Evolutionary conservation across 2,329 filamentous ascomycete species (phyloP), one percentile per base, ranked within the genome.

Genomic region (Capronia coronata): DNA sequence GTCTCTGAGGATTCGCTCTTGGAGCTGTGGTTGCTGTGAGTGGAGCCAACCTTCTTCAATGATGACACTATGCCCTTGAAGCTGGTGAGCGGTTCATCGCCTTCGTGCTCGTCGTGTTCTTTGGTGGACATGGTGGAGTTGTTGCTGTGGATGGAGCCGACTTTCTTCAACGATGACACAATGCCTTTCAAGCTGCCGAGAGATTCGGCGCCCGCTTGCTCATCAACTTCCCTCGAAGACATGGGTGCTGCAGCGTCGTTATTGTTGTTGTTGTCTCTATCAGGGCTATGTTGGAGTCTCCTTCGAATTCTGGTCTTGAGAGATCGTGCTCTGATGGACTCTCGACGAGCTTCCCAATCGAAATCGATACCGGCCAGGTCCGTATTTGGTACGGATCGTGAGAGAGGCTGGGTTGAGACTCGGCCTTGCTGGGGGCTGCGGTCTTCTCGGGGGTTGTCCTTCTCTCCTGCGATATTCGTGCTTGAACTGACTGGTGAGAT

Each of bases 51-150:
- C 10, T 54, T 51, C 23, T 41, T 46, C 35, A 52, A 25, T 2
- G 35, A 29, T 1, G 52, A 52, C 23, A 52, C 30, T 13, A 51
- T 22, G 39, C 29, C 47, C 27, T 49, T 51, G 21, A 55, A 23
- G 43, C 49, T 49, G 46, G 25, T 29, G 14, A 43, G 45, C 9
- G 46, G 43, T 30, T 37, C 41, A 29, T 8, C 41, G 11, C 18
- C 19, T 13, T 49, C 35, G 13, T 21, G 40, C 11, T 46, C 41
- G n/a, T 18, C 18, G 41, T 39, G 13, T 11, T n/a, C 35, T 10
- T 23, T 29, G 32, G 39, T 39, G 32, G 43, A 21, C 43, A 50
- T 42, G 32, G 9, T 19, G n/a, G 48, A 46, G 13, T 13, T 11
- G 27, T 46, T 46, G 37, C 6, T 9, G 4, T 38, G 35, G n/a